phyloP scores from a whole-genome alignment of 805 yeast genomes.

The Suhomyces pyralidae region DNA sequence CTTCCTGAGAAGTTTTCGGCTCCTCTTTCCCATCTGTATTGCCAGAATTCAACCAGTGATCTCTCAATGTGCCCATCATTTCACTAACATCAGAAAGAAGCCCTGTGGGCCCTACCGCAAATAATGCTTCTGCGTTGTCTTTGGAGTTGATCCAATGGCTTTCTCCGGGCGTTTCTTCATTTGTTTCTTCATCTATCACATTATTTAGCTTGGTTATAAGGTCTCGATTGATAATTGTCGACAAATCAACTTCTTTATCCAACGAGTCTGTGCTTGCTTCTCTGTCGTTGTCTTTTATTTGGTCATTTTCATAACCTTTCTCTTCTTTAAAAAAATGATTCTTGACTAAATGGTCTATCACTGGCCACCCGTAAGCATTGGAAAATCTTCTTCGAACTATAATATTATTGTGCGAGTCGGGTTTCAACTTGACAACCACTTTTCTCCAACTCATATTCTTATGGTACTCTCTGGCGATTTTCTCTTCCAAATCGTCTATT shows the following conservation, averaged over 20 bases:
- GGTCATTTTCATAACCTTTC: slow-evolving; percentile 10
- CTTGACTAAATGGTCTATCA: slow-evolving; percentile 73
- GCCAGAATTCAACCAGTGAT: slow-evolving; percentile 28
- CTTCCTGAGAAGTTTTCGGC: not conserved
- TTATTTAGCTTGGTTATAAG: slow-evolving; percentile 35
- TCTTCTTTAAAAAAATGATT: slow-evolving; percentile 49
- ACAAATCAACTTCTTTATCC: slow-evolving; percentile 26
- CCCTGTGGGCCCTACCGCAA: slow-evolving; percentile 69
- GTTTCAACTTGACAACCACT: slow-evolving; percentile 77
- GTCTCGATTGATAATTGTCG: slow-evolving; percentile 31
- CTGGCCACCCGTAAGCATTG: slow-evolving; percentile 95
- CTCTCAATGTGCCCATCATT: slow-evolving; percentile 46
- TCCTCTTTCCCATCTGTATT: not conserved
- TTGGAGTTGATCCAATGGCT: slow-evolving; percentile 52
- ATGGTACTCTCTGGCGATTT: slow-evolving; percentile 88
- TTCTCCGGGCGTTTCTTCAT: slow-evolving; percentile 19
- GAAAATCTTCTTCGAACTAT: slow-evolving; percentile 84
- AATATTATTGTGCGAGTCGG: slow-evolving; percentile 95
- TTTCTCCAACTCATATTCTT: slow-evolving; percentile 83
- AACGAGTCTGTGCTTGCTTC: slow-evolving; percentile 17
- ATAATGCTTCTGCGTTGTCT: slow-evolving; percentile 38
- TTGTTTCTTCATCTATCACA: slow-evolving; percentile 26
- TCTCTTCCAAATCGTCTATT: slow-evolving; percentile 60
- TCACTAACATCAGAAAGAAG: slow-evolving; percentile 63
- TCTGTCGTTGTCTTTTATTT: not conserved